Conservation (phyloP, 2,329 filamentous ascomycete species). For the Xylaria hypoxylon region DNA sequence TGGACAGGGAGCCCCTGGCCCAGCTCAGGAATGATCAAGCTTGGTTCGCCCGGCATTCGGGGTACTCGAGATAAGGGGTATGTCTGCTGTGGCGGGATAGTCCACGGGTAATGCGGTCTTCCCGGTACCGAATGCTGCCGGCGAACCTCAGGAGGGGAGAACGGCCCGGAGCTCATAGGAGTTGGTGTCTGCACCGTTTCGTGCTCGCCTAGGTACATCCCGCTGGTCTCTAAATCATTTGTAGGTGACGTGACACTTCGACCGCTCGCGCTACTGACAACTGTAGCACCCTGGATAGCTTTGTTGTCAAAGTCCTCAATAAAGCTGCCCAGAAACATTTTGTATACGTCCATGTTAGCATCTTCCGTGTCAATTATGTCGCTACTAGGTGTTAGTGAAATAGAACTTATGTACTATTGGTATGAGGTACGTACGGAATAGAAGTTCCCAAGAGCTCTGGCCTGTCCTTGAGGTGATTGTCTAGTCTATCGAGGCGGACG, state of each 20-base stretch:
- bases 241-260: conserved; percentile 13
- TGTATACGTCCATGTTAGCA: conserved; percentile 46
- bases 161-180: neutral
- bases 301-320: conserved; percentile 32
- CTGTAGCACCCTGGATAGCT: conserved; percentile 25
- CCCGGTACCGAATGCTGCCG: neutral
- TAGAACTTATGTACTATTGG: neutral
- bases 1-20: neutral
- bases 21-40: neutral
- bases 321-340: conserved; percentile 50
- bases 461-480: conserved; percentile 32
- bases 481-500: conserved; percentile 38
- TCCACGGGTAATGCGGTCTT: neutral
- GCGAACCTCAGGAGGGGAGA: neutral
- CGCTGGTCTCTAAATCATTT: conserved; percentile 4
- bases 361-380: conserved; percentile 49
- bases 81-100: neutral
- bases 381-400: conserved; percentile 22
- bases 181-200: conserved; percentile 2
- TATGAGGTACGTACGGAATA: conserved; percentile 34
- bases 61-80: conserved; percentile 5
- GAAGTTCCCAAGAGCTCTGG: conserved; percentile 18
- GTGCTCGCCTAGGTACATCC: conserved; percentile 9
- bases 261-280: conserved; percentile 26
- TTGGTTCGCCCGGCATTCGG: neutral